These are phyloP conservation scores for Drechslerella dactyloides DNA, from an alignment of 2,329 filamentous ascomycete genomes.

Conservation along the genomic window DNA sequence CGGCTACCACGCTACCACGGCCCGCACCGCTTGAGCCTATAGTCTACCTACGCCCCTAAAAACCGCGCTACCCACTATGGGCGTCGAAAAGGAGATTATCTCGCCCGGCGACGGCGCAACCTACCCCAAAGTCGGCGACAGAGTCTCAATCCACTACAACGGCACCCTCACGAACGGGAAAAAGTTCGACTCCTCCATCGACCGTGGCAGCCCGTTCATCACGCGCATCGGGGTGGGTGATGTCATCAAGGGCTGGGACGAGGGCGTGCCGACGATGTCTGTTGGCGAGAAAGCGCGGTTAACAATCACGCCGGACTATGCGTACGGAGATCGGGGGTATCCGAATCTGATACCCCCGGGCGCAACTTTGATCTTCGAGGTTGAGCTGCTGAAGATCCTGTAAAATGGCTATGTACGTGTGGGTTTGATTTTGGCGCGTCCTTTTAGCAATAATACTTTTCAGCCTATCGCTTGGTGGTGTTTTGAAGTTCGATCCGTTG, in stretches of 20 bases:
- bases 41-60: no score
- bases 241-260: constrained; percentile 88
- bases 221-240: constrained; percentile 79
- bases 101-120: constrained; percentile 67
- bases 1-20: neutral
- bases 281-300: constrained; percentile 88
- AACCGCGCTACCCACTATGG: constrained; percentile 64
- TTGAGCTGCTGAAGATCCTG: constrained; percentile 82
- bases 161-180: constrained; percentile 82
- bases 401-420: neutral
- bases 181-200: constrained; percentile 84
- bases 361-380: constrained; percentile 75
- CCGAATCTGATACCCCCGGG: constrained; percentile 49
- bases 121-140: constrained; percentile 70
- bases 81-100: constrained; percentile 71
- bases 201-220: constrained; percentile 73
- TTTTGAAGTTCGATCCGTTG: no score
- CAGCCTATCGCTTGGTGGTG: no score
- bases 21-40: no score
- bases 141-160: constrained; percentile 86
- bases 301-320: constrained; percentile 69
- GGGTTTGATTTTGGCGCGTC: neutral
- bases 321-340: constrained; percentile 24
- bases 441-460: neutral
- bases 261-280: constrained; percentile 84